Evolutionary conservation across 352 stramenopile species (phyloP), one percentile per base, ranked within the genome.

Genomic region (Phytophthora pseudosyringae): DNA sequence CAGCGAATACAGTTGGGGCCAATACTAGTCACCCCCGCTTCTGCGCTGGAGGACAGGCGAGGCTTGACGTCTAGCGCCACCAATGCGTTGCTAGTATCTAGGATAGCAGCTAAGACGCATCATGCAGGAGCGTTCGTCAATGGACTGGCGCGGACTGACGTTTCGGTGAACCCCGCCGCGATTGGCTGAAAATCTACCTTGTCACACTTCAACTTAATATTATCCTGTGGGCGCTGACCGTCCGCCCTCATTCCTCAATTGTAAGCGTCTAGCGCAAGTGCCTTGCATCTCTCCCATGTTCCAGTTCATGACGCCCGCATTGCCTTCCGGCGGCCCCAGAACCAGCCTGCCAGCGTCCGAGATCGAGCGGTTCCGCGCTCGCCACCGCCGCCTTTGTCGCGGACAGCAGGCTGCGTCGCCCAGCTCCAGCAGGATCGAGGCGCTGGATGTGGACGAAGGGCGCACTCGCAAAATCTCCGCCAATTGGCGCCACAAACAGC

Each of bases 331-430:
- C 31, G 32, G 3, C 18, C 5, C 41, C 10, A 48, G 46, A 5
- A 21, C 29, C 25, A 35, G 18, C 25, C 29, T 40, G 25, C 21
- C 57, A n/a, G 38, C 51, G 25, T 64, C 60, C 33, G 74, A 83
- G 41, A 68, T 80, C 32, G 76, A 86, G 62, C 61, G 46, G 26
- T 81, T 80, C 38, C 76, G 76, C 41, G 72, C 66, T 47, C 64
- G 63, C 7, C 71, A 71, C 43, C 71, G 76, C 32, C 72, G 67
- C 45, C 56, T 76, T 33, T 57, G 63, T 59, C 73, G 76, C 7
- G 28, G 46, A 18, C 69, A 63, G 7, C 39, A 41, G 12, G 15
- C 33, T 33, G 28, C 33, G 35, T 36, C 35, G 3, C 32, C 52
- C 16, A 59, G 36, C 11, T 26, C 38, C 7, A 36, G 40, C 10